A percentile compares a stretch with the other conserved stretches of the same genome.
phyloP scores from a whole-genome alignment of 225 moss, liverwort and hornwort species.

The Takakia lepidozioides region DNA sequence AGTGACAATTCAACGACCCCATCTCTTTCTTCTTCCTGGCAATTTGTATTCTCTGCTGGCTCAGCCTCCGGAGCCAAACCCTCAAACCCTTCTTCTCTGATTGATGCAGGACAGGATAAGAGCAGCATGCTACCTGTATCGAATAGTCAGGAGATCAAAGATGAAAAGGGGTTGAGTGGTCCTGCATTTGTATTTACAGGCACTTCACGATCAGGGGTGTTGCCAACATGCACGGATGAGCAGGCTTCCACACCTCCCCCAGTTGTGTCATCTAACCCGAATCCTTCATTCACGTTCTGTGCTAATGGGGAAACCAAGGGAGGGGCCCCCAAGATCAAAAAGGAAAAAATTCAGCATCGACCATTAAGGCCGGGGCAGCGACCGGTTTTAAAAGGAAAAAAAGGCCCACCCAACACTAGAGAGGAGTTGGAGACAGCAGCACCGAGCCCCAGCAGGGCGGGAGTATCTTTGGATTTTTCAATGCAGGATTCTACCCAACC shows the following conservation, averaged over 20 bases:
- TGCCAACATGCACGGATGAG: slow-evolving; percentile 1
- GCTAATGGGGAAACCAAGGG: slow-evolving; percentile 23
- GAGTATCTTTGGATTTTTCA: slow-evolving; percentile 53
- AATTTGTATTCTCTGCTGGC: slow-evolving; percentile 66
- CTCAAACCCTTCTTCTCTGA: too few relatives aligned
- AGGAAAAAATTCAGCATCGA: slow-evolving; percentile 25
- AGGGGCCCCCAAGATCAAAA: slow-evolving; percentile 25
- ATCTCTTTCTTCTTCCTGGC: slow-evolving; percentile 23
- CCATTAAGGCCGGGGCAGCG: slow-evolving; percentile 19
- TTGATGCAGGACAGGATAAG: too few relatives aligned
- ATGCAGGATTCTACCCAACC: slow-evolving; percentile 49
- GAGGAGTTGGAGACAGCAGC: slow-evolving; percentile 15
- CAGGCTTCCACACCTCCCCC: slow-evolving; percentile 13
- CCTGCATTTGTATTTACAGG: too few relatives aligned
- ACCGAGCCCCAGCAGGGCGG: slow-evolving; percentile 31
- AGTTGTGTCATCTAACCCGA: slow-evolving; percentile 5
- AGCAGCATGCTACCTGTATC: too few relatives aligned
- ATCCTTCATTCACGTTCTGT: slow-evolving; percentile 46
- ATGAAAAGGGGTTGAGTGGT: too few relatives aligned
- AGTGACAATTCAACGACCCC: slow-evolving; percentile 8
- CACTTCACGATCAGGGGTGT: too few relatives aligned
- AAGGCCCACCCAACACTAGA: slow-evolving; percentile 11
- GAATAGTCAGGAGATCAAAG: too few relatives aligned
- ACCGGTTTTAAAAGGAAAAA: slow-evolving; percentile 26
- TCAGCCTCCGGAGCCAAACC: too few relatives aligned